Evolutionary conservation across 2,329 filamentous ascomycete genomes (phyloP), one percentile per base, ranked within the genome.

Genomic region (Dactylellina leptospora): DNA sequence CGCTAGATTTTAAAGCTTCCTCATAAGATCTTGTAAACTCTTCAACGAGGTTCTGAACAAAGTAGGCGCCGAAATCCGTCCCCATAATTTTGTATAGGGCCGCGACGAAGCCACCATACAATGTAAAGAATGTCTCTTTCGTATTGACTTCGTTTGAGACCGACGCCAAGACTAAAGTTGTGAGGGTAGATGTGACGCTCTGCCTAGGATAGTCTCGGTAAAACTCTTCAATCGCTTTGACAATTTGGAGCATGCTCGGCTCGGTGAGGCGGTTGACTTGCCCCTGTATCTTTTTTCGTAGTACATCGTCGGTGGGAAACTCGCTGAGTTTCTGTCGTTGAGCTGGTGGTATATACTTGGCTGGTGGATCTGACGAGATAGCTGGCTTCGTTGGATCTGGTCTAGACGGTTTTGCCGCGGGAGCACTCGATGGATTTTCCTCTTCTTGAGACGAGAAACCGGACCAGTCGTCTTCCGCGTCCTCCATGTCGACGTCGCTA

Each of bases 221-320:
- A 0, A 97, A 82, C 72, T 88, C 87, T 78, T 96, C 92, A 28
- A 96, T 84, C 16, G 96, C 90, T 44, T 86, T 85, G 2, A 97
- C 82, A 58, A 97, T 96, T 1, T 91, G 90, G 4, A 96, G 80
- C 74, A 99, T 83, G 76, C 95, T 97, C 36, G 92, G 88, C 78
- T 97, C 93, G 0, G 95, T 97, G 28, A 99, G 84, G 78, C 93
- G 89, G 80, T 99, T 99, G 78, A 99, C 85, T 16, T 95, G 84
- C 78, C 95, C 93, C 78, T 97, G 92, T 0, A 91, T 84, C 77
- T 96, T 91, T 73, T 91, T 87, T 68, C 88, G 87, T 53, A 99
- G 82, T 0, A 61, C 33, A 10, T 38, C 90, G 87, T 10, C 83
- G 83, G 50, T 90, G 82, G 42, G 85, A 82, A 78, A 96, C 90